Conservation (phyloP, 495 filamentous ascomycete species). For the Trichodelitschia bisporula region DNA sequence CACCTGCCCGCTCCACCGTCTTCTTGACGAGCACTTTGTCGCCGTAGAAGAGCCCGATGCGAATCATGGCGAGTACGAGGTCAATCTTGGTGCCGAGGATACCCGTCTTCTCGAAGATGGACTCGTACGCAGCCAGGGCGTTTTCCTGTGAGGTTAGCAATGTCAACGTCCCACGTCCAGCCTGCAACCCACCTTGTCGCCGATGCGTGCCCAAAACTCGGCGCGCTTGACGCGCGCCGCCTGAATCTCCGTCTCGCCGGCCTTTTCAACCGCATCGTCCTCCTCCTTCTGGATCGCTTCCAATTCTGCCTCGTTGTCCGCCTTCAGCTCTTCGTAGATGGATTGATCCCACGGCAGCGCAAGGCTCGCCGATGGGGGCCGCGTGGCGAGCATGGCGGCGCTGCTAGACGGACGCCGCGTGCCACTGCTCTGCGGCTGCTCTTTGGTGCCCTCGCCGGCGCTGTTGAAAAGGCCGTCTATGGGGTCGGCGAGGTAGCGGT, state of each 20-base stretch:
- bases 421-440: slow-evolving; percentile 21
- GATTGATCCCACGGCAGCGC: slow-evolving; percentile 74
- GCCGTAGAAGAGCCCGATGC: slow-evolving; percentile 84
- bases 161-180: neutral
- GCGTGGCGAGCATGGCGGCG: slow-evolving; percentile 42
- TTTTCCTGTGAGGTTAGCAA: slow-evolving; percentile 38
- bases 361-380: slow-evolving; percentile 28
- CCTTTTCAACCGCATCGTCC: slow-evolving; percentile 80
- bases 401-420: slow-evolving; percentile 12
- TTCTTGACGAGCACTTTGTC: slow-evolving; percentile 81
- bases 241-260: slow-evolving; percentile 84
- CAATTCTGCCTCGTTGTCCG: slow-evolving; percentile 76
- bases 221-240: slow-evolving; percentile 83
- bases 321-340: slow-evolving; percentile 60
- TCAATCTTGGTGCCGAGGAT: slow-evolving; percentile 93
- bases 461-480: slow-evolving; percentile 72
- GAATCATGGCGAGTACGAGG: slow-evolving; percentile 82
- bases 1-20: slow-evolving; percentile 71
- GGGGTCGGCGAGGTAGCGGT: slow-evolving; percentile 85
- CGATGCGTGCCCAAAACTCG: slow-evolving; percentile 81
- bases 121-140: slow-evolving; percentile 75
- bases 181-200: slow-evolving; percentile 55
- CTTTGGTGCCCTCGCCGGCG: slow-evolving; percentile 41
- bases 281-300: slow-evolving; percentile 86
- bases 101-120: slow-evolving; percentile 78